Base-by-base conservation (phyloP, 805 yeast species). In the Starmerella apis region DNA sequence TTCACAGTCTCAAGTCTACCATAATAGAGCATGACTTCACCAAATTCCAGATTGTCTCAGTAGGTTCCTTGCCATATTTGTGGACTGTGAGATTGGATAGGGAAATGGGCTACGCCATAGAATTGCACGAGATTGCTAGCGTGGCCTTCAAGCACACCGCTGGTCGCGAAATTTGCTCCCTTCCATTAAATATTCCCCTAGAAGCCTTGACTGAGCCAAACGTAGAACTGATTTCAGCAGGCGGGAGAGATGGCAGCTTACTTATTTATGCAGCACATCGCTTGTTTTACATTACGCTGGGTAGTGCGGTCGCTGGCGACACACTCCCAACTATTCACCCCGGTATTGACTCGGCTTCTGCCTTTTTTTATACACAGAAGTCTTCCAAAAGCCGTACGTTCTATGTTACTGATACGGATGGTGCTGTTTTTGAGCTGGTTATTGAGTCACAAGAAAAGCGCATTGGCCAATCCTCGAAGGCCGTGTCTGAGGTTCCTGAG, bases 281-380 rank as follows among this genome's bases (percentile, higher is more conserved):
- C 23, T 3, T 41, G 8, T 41, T 41, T 18, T 27, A 16, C 44
- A 41, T 41, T 1, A 20, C 44, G 3, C 14, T 27, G 3, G n/a
- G 33, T 10, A 27, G 44, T 18, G 44, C 44, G 6, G 27, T 41
- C n/a, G 44, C 44, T 10, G 44, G 44, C 24, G 44, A 41, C n/a
- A 19, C 22, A 7, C 33, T 18, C 16, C 44, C 44, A 16, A 19
- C 33, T 8, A 7, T 27, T 8, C 24, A 18, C 7, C 33, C 44
- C 2, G 33, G 4, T 4, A 3, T 27, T 18, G 33, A 25, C 3
- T 5, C 31, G 33, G 44, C 3, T 11, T 3, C 20, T 8, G 23
- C 32, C 3, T 7, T 41, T 2, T 41, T 27, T 24, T 27, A 41
- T 16, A 41, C 33, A 4, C 44, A 41, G 23, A 14, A 5, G 4